Evolutionary conservation across 139 green algal species (phyloP).

Genomic region (Micromonas pusilla): DNA sequence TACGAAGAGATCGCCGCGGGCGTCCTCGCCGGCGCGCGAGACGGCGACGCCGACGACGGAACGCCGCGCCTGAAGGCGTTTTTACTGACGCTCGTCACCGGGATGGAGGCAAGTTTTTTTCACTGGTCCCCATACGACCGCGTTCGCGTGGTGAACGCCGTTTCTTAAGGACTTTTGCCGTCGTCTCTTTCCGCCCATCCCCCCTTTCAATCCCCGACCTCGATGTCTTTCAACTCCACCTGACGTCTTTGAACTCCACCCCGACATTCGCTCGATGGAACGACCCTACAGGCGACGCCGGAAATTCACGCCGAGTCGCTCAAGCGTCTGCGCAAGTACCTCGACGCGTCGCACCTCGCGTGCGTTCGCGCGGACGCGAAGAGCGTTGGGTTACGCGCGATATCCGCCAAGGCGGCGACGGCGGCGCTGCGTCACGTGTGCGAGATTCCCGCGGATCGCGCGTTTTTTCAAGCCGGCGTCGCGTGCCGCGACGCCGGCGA

Average conservation of each 20-base stretch:
- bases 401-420: slow-evolving; percentile 59
- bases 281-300: slow-evolving; percentile 23
- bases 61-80: slow-evolving; percentile 31
- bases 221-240: too few relatives aligned
- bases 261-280: too few relatives aligned
- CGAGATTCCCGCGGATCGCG: slow-evolving; percentile 64
- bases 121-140: too few relatives aligned
- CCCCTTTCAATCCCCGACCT: too few relatives aligned
- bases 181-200: too few relatives aligned
- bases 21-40: slow-evolving; percentile 42
- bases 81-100: slow-evolving; percentile 29
- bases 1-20: slow-evolving; percentile 54
- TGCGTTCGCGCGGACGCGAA: neutral
- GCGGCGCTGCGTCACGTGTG: slow-evolving; percentile 56
- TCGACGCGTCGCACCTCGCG: slow-evolving; percentile 50
- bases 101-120: too few relatives aligned
- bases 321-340: slow-evolving; percentile 31
- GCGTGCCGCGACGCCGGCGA: slow-evolving; percentile 36
- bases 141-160: too few relatives aligned
- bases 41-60: slow-evolving; percentile 37
- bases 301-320: neutral
- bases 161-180: too few relatives aligned
- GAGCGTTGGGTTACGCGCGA: slow-evolving; percentile 39
- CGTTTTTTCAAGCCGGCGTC: slow-evolving; percentile 56
- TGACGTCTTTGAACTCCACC: too few relatives aligned